These are phyloP conservation scores for Asterochloris erici DNA, from an alignment of 139 green algal species.

Conservation along the genomic window DNA sequence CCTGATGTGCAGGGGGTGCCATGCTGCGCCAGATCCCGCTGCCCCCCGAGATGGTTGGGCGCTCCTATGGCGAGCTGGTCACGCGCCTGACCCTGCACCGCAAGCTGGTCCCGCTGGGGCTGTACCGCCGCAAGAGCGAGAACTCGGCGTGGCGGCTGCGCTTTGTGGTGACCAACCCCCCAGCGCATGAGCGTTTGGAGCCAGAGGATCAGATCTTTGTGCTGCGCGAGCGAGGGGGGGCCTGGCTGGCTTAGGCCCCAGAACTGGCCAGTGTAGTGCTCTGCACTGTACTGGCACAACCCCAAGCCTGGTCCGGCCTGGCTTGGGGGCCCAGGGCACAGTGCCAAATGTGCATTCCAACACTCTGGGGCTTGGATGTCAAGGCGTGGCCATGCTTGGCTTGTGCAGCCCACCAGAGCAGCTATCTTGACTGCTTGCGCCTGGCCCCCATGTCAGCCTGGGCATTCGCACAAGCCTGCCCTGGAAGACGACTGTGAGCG, in stretches of 20 bases:
- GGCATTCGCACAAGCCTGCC: no score
- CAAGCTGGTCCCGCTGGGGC: conserved; percentile 51
- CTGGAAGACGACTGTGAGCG: no score
- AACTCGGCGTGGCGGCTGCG: conserved; percentile 60
- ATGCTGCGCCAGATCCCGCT: conserved; percentile 52
- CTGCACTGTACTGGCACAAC: no score
- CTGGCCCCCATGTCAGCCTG: no score
- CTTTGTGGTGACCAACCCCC: conserved; percentile 64
- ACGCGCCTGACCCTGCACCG: conserved; percentile 27
- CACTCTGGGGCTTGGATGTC: no score
- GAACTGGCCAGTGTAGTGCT: no score
- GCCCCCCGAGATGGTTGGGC: conserved; percentile 37
- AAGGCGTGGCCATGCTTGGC: no score
- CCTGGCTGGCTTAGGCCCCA: neutral
- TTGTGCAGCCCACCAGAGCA: no score
- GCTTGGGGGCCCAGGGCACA: no score
- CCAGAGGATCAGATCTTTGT: conserved; percentile 62
- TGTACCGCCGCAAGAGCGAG: conserved; percentile 66
- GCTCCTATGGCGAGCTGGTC: conserved; percentile 64
- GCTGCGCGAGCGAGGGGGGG: conserved; percentile 37
- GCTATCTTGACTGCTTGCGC: no score
- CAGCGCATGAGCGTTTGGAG: conserved; percentile 33
- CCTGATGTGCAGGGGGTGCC: conserved; percentile 31
- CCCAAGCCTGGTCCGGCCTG: no score
- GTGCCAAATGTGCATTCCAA: no score